Conservation (phyloP, 2,329 filamentous ascomycete genomes). For the Fulvia fulva region DNA sequence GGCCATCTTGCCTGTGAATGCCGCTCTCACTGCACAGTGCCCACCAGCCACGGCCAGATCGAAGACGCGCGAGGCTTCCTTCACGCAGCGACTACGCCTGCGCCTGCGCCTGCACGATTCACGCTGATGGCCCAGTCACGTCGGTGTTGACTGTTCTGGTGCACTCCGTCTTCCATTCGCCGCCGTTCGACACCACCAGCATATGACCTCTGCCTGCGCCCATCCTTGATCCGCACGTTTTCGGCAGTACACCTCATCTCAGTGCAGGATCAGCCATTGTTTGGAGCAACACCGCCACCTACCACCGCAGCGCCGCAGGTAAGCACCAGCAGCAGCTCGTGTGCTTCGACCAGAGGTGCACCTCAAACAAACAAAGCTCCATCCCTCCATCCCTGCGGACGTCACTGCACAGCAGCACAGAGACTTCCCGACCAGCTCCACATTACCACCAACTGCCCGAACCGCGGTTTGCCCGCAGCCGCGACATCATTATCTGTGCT, state of each 20-base stretch:
- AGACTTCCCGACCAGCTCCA: constrained; percentile 3
- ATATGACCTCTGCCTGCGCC: background rate
- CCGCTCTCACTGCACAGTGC: background rate
- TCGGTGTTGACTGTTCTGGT: background rate
- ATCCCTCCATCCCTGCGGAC: background rate
- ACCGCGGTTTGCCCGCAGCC: constrained; percentile 1
- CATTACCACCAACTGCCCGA: constrained; percentile 1
- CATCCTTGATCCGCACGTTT: background rate
- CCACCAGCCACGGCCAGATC: background rate
- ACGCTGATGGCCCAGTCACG: background rate
- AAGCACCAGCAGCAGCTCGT: background rate
- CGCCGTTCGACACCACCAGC: background rate
- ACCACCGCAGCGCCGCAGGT: background rate
- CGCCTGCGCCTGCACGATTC: background rate
- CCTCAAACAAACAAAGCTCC: background rate
- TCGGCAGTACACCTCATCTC: background rate
- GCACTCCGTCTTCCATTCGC: background rate
- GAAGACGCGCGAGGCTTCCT: background rate
- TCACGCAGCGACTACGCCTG: background rate
- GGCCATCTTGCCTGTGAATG: background rate
- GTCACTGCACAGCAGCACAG: constrained; percentile 3
- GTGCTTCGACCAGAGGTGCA: background rate
- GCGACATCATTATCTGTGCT: constrained; percentile 1
- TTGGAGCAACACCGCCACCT: background rate
- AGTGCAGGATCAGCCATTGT: background rate